Percentiles rank a stretch among this genome's conserved stretches.
Conservation (phyloP, 2,329 filamentous ascomycete species). For the Neonectria hederae region DNA sequence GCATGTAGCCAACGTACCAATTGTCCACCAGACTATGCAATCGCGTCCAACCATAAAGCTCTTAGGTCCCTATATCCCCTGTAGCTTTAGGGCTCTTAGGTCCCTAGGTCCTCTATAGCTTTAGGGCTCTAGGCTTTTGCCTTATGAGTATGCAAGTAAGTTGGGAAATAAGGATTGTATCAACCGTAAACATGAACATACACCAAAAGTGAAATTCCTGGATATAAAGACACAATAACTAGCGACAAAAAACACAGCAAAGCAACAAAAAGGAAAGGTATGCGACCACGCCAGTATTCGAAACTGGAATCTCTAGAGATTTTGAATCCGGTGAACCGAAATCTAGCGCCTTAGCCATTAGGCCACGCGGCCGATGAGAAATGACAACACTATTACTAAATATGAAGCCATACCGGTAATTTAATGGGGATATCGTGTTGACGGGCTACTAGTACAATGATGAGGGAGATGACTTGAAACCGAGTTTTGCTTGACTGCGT, state of each 20-base stretch:
- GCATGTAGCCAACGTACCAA: no score
- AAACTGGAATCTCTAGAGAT: neutral
- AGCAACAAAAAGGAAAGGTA: neutral
- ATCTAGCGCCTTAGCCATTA: neutral
- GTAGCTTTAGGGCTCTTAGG: no score
- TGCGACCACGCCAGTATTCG: neutral
- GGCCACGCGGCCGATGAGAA: neutral
- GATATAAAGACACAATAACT: neutral
- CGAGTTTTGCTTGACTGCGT: no score
- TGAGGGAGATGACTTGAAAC: no score
- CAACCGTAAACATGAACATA: neutral
- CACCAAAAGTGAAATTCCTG: neutral
- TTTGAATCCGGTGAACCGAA: neutral
- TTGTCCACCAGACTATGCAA: no score
- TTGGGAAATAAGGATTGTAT: neutral
- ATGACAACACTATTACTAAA: fast-evolving
- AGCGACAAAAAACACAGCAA: neutral
- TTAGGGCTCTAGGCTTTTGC: no score
- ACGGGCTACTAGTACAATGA: no score
- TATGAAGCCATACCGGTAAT: no score
- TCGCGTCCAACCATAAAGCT: no score
- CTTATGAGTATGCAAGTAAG: neutral
- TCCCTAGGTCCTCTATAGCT: no score
- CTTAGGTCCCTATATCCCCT: no score
- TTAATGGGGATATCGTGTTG: no score